Evolutionary conservation across 257 asterid genomes (phyloP).

Genomic region (Ophiorrhiza pumila): DNA sequence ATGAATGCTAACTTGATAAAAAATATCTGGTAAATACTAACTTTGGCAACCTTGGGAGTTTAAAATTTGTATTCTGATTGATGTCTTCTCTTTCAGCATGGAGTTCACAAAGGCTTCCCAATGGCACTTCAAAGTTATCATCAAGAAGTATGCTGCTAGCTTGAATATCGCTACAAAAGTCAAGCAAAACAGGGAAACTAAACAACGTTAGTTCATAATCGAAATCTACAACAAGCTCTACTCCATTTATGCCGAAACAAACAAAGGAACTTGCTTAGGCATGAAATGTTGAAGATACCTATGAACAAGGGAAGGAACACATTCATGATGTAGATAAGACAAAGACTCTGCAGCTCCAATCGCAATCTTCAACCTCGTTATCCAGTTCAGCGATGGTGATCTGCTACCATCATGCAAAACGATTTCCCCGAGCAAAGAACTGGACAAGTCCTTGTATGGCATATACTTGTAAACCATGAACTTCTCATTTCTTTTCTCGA

Average conservation of each 20-base stretch:
- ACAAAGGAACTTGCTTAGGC: background rate
- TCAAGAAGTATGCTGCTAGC: slow-evolving; percentile 9
- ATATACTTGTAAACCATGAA: too few relatives aligned
- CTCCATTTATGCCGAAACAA: background rate
- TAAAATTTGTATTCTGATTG: too few relatives aligned
- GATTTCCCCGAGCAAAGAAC: background rate
- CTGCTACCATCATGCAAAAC: background rate
- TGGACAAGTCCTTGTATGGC: background rate
- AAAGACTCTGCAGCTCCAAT: background rate
- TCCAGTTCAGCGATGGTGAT: background rate
- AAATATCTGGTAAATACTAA: background rate
- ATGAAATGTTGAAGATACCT: background rate
- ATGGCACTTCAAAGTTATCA: background rate
- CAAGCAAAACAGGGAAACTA: background rate
- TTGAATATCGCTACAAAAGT: background rate
- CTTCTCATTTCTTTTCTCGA: background rate
- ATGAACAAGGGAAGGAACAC: slow-evolving; percentile 10
- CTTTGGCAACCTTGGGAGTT: background rate
- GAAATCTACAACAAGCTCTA: background rate
- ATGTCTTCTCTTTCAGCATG: background rate
- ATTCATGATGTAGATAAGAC: slow-evolving; percentile 10
- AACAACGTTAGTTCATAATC: background rate
- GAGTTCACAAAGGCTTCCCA: background rate
- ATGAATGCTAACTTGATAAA: too few relatives aligned
- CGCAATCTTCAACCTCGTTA: slow-evolving; percentile 12